Base-by-base conservation (phyloP, 345 rosid genomes). In the Heritiera littoralis region DNA sequence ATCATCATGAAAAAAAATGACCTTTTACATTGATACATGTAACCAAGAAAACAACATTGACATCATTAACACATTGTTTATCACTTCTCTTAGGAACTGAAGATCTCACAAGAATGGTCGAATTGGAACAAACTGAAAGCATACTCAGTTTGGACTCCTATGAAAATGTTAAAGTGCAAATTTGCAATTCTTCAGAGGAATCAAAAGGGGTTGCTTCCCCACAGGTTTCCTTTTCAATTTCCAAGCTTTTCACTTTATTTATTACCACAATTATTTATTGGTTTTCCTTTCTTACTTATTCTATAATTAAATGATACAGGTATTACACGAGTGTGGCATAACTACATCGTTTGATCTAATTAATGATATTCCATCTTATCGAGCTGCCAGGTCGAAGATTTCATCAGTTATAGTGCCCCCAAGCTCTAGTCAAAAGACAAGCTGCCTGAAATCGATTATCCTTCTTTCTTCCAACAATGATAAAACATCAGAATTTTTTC, bases 241-340 rank as follows among this genome's bases (percentile, higher is more conserved):
- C 28, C 28, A 23, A 23, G 28, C 4, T 9, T 59, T 23, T 56
- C 3, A 18, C 3, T 46, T 46, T 10, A 7, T 54, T 15, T 54
- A 4, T 54, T 54, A 18, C 8, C 23, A 9, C 2, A 23, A 23
- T 23, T 13, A 15, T 5, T 54, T 52, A 14, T 9, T 10, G 14
- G 14, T 49, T 49, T 49, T 11, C 2, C 2, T 11, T 12, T 49
- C 2, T 49, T 11, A 49, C 54, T 12, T 6, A 49, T 49, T 49
- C 1, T 49, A 10, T 12, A 49, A 49, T 49, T 49, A 4, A 11
- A 43, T 49, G 15, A 15, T 35, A 2, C 54, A 82, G 85, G 81
- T 75, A 38, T 20, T 75, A 43, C 18, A 41, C 15, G 82, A 82
- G 55, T 61, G 74, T 63, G 80, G 80, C 70, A 79, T 82, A 43